These are phyloP conservation scores for Neltuma alba DNA, from an alignment of 306 rosid species.

Conservation along the genomic window DNA sequence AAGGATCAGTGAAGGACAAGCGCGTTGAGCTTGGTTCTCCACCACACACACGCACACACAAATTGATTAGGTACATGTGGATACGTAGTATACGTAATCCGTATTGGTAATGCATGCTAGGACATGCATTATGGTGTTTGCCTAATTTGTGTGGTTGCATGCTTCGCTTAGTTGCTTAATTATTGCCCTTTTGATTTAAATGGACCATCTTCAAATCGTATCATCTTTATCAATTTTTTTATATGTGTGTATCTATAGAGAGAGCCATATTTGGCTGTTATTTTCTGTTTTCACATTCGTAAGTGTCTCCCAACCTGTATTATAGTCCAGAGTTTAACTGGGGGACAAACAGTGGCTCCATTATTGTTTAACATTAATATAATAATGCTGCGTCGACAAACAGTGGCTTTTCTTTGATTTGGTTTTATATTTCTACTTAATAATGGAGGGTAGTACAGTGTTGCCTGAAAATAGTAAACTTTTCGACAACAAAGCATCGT, in stretches of 20 bases:
- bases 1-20: background rate
- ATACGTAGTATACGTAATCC: background rate
- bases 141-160: background rate
- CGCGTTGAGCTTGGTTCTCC: slow-evolving; percentile 2
- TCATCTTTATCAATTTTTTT: too few relatives aligned
- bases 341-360: too few relatives aligned
- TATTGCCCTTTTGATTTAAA: background rate
- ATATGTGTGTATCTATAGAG: too few relatives aligned
- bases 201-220: background rate
- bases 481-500: background rate
- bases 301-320: background rate
- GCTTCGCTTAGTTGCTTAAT: background rate
- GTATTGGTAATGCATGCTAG: background rate
- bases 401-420: background rate
- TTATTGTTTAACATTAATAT: background rate
- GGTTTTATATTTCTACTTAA: background rate
- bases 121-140: background rate
- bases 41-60: background rate
- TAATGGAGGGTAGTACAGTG: background rate
- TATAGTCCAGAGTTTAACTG: background rate
- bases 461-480: background rate
- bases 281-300: background rate
- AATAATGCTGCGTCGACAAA: background rate
- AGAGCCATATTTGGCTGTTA: background rate
- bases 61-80: background rate